These are phyloP conservation scores for Penicillium goetzii DNA, from an alignment of 495 filamentous ascomycete genomes.

Conservation along the genomic window DNA sequence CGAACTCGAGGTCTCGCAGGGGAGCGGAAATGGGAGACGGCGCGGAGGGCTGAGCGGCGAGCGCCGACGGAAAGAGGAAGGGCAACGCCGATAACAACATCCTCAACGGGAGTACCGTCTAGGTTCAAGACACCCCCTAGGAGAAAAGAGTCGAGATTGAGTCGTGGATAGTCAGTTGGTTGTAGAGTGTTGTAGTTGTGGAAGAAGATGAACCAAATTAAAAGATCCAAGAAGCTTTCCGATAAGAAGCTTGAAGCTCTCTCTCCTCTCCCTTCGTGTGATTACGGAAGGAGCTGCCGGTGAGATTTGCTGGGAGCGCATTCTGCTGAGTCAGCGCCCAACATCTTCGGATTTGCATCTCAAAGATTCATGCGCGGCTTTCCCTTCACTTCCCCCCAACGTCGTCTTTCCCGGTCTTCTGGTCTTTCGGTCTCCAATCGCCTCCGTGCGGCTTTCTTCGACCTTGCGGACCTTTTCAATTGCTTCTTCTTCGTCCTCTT, in stretches of 20 bases:
- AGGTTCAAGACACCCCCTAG: background rate
- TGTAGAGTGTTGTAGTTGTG: background rate
- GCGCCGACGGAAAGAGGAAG: conserved; percentile 33
- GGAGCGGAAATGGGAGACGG: conserved; percentile 78
- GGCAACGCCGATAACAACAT: conserved; percentile 30
- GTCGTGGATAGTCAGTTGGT: background rate
- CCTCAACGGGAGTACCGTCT: background rate
- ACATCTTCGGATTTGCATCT: conserved; percentile 42
- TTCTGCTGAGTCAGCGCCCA: conserved; percentile 46
- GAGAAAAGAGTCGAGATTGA: background rate
- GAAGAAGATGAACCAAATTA: conserved; percentile 15
- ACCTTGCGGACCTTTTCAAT: conserved; percentile 39
- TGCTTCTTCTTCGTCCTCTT: conserved; percentile 27
- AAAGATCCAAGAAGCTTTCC: background rate
- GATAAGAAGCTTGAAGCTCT: background rate
- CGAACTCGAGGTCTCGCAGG: conserved; percentile 83
- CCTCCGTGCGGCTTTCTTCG: conserved; percentile 30
- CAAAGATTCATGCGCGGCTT: conserved; percentile 34
- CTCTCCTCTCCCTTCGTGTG: conserved; percentile 11
- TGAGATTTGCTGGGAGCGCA: conserved; percentile 30
- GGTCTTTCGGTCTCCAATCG: conserved; percentile 30
- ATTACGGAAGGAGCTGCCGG: conserved; percentile 46
- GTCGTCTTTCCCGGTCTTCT: conserved; percentile 26
- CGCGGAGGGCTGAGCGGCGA: conserved; percentile 77
- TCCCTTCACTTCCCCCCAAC: conserved; percentile 22